Conservation (phyloP, 2,329 filamentous ascomycete genomes). For the Venturia aucupariae region DNA sequence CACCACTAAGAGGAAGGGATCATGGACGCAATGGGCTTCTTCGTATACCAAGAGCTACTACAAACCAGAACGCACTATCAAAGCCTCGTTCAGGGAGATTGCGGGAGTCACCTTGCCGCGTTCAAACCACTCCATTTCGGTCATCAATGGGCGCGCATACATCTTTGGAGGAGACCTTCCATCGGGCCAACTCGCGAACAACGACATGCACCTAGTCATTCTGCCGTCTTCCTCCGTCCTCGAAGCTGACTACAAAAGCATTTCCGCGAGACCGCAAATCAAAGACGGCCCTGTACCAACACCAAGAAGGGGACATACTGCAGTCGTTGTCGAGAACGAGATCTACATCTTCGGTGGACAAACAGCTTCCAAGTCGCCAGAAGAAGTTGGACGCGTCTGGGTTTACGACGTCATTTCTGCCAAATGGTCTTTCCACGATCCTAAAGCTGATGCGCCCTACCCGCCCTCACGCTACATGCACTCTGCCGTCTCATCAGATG, state of each 20-base stretch:
- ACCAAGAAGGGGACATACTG: constrained; percentile 32
- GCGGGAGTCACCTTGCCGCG: constrained; percentile 36
- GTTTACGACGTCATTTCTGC: constrained; percentile 33
- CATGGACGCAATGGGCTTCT: constrained; percentile 26
- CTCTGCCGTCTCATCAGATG: constrained; percentile 29
- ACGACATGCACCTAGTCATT: constrained; percentile 38
- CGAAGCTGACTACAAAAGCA: constrained; percentile 32
- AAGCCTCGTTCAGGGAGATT: constrained; percentile 41
- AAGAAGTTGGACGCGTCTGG: constrained; percentile 34
- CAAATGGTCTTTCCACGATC: constrained; percentile 33
- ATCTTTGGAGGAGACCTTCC: constrained; percentile 43
- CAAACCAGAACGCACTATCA: constrained; percentile 43
- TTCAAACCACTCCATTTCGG: constrained; percentile 42
- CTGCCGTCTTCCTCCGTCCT: constrained; percentile 37
- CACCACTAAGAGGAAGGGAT: constrained; percentile 32
- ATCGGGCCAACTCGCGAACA: constrained; percentile 34
- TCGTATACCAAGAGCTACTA: constrained; percentile 39
- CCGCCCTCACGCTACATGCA: constrained; percentile 27
- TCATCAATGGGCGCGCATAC: constrained; percentile 46
- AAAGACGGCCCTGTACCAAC: constrained; percentile 27
- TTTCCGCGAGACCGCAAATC: constrained; percentile 23
- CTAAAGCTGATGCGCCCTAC: constrained; percentile 20
- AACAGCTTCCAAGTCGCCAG: constrained; percentile 18
- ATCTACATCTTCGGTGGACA: constrained; percentile 39
- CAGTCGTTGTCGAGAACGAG: constrained; percentile 33